Conservation (phyloP, 805 yeast species). For the Candida krabiensis region DNA sequence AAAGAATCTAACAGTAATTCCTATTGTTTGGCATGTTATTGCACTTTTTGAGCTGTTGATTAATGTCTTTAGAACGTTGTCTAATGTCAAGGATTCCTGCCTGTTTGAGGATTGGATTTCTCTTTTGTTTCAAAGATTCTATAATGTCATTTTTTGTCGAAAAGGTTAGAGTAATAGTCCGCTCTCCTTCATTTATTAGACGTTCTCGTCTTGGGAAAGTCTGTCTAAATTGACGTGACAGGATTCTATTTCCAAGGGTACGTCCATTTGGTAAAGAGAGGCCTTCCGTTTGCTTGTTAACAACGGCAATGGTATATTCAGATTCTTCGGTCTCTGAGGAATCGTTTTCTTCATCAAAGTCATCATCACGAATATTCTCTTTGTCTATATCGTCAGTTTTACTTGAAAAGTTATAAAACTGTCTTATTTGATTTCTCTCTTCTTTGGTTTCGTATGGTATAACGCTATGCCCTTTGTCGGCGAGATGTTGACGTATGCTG, state of each 20-base stretch:
- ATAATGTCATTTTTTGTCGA: conserved; percentile 19
- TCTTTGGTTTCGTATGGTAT: conserved; percentile 82
- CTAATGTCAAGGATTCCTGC: conserved; percentile 24
- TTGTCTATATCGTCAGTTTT: conserved; percentile 38
- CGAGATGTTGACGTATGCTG: conserved; percentile 86
- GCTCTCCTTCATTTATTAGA: conserved; percentile 56
- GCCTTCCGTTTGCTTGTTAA: conserved; percentile 51
- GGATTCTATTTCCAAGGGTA: conserved; percentile 74
- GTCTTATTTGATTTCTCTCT: conserved; percentile 67
- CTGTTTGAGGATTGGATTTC: conserved; percentile 46
- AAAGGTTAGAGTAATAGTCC: conserved; percentile 40
- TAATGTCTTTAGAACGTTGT: conserved; percentile 32
- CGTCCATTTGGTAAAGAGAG: conserved; percentile 74
- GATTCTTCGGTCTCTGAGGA: conserved; percentile 23
- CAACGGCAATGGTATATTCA: conserved; percentile 31
- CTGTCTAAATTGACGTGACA: conserved; percentile 68
- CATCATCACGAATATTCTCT: conserved; percentile 28
- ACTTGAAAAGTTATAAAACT: conserved; percentile 83
- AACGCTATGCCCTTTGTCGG: conserved; percentile 80
- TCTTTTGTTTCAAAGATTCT: conserved; percentile 9
- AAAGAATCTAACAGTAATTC: no score
- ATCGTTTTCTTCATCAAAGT: conserved; percentile 24
- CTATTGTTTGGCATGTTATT: conserved; percentile 80
- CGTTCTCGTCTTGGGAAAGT: conserved; percentile 43
- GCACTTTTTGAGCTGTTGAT: conserved; percentile 57